Evolutionary conservation across 73 alveolate genomes (phyloP).

Genomic region (Blepharisma stoltei): DNA sequence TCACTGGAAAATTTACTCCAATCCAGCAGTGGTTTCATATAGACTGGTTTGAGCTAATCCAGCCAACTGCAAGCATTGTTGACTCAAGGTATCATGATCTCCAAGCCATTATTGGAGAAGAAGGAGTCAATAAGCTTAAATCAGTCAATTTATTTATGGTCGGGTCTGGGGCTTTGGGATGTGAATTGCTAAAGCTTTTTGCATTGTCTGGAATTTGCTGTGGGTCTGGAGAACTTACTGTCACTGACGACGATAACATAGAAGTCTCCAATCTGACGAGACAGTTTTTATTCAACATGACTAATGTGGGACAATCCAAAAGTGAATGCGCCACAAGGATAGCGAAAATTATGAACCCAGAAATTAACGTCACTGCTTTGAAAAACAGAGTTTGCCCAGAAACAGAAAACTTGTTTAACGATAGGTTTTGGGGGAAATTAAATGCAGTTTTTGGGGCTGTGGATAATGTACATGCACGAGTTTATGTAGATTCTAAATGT

Average conservation of each 20-base stretch:
- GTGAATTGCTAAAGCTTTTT: slow-evolving; percentile 89
- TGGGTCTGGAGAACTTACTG: slow-evolving; percentile 78
- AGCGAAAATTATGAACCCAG: slow-evolving; percentile 78
- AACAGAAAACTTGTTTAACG: slow-evolving; percentile 94
- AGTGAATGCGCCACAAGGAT: slow-evolving; percentile 85
- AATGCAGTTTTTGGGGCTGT: slow-evolving; percentile 95
- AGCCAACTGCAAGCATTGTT: background rate
- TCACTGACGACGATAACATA: slow-evolving; percentile 98
- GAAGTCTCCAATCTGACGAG: slow-evolving; percentile 93
- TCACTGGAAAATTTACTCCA: slow-evolving; percentile 98
- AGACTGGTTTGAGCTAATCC: slow-evolving; percentile 71
- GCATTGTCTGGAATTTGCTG: slow-evolving; percentile 96
- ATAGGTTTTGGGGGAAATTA: slow-evolving; percentile 94
- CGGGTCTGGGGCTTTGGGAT: slow-evolving; percentile 98
- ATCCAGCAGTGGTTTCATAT: slow-evolving; percentile 92
- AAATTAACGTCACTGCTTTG: slow-evolving; percentile 65
- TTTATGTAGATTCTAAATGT: slow-evolving; percentile 95
- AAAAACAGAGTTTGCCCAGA: slow-evolving; percentile 90
- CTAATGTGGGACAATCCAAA: slow-evolving; percentile 87
- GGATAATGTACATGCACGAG: slow-evolving; percentile 97
- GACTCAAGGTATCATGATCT: slow-evolving; percentile 59
- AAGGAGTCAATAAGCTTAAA: slow-evolving; percentile 56
- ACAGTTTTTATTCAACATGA: slow-evolving; percentile 87
- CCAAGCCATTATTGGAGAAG: slow-evolving; percentile 89
- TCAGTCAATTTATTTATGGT: background rate